Evolutionary conservation across 495 filamentous ascomycete species (phyloP).

Genomic region (Talaromyces ruber): DNA sequence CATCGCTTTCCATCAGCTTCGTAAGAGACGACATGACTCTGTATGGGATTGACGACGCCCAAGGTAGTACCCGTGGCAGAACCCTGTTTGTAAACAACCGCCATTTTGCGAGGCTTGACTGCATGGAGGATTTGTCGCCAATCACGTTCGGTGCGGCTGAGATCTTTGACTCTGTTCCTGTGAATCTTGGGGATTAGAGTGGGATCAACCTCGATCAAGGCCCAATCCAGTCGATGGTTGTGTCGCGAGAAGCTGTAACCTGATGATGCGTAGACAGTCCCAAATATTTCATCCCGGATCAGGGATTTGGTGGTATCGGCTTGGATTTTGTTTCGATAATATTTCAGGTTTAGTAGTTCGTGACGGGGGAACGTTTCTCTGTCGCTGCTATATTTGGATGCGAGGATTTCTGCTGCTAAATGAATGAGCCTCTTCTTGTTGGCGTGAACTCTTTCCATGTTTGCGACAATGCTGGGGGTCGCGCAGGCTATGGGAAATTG

Average conservation of each 20-base stretch:
- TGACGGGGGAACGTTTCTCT: neutral
- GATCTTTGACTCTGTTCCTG: neutral
- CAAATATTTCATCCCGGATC: neutral
- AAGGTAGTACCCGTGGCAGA: neutral
- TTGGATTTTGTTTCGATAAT: neutral
- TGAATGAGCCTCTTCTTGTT: neutral
- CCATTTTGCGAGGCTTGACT: neutral
- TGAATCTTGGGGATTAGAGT: neutral
- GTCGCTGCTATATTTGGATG: neutral
- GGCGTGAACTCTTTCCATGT: neutral
- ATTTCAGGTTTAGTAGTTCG: neutral
- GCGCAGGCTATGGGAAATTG: neutral
- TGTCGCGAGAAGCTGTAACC: neutral
- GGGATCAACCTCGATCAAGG: neutral
- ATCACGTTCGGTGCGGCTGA: neutral
- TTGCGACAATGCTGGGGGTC: neutral
- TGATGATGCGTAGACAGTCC: neutral
- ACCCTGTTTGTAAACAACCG: neutral
- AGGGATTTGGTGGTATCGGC: neutral
- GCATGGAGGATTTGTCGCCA: neutral
- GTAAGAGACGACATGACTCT: conserved; percentile 1
- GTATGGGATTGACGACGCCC: neutral
- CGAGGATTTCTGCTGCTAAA: neutral
- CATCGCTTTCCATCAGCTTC: neutral
- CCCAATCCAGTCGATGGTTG: conserved; percentile 3